These are phyloP conservation scores for Tulasnella sp. DNA, from an alignment of 768 basidiomycete species.

Conservation along the genomic window DNA sequence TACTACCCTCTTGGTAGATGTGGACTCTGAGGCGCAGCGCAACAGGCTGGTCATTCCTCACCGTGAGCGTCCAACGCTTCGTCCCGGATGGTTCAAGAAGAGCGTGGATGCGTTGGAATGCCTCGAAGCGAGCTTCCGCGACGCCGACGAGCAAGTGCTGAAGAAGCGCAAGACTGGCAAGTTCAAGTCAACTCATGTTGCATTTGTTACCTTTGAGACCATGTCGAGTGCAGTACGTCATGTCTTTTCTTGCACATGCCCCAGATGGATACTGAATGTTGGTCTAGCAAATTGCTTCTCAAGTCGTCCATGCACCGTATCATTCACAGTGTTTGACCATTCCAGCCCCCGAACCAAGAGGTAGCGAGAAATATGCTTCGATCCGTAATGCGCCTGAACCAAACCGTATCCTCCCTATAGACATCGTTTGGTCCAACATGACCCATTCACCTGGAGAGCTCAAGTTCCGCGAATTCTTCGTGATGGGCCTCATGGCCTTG, in stretches of 20 bases:
- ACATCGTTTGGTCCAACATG: slow-evolving; percentile 93
- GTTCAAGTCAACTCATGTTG: slow-evolving; percentile 74
- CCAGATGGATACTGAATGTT: neutral
- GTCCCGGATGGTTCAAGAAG: slow-evolving; percentile 62
- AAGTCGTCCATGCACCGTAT: slow-evolving; percentile 66
- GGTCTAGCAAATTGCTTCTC: slow-evolving; percentile 74
- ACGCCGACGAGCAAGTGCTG: slow-evolving; percentile 77
- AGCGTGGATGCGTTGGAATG: slow-evolving; percentile 87
- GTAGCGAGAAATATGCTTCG: neutral
- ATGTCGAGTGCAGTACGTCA: slow-evolving; percentile 77
- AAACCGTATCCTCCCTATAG: slow-evolving; percentile 29
- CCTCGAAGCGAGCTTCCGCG: slow-evolving; percentile 69
- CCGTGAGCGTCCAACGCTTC: slow-evolving; percentile 63
- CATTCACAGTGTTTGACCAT: slow-evolving; percentile 60
- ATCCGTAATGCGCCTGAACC: neutral
- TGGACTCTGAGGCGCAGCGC: slow-evolving; percentile 50
- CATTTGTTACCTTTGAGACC: slow-evolving; percentile 95
- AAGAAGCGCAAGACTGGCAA: slow-evolving; percentile 60
- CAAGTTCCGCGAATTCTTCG: slow-evolving; percentile 61
- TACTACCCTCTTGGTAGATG: slow-evolving; percentile 33
- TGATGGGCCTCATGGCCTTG: slow-evolving; percentile 57
- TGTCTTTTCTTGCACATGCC: neutral
- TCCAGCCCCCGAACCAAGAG: slow-evolving; percentile 81
- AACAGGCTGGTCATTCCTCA: slow-evolving; percentile 63
- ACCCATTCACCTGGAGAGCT: slow-evolving; percentile 51